These are phyloP conservation scores for Saccharomyces pastorianus DNA, from an alignment of 1,139 yeast genomes.

Conservation along the genomic window DNA sequence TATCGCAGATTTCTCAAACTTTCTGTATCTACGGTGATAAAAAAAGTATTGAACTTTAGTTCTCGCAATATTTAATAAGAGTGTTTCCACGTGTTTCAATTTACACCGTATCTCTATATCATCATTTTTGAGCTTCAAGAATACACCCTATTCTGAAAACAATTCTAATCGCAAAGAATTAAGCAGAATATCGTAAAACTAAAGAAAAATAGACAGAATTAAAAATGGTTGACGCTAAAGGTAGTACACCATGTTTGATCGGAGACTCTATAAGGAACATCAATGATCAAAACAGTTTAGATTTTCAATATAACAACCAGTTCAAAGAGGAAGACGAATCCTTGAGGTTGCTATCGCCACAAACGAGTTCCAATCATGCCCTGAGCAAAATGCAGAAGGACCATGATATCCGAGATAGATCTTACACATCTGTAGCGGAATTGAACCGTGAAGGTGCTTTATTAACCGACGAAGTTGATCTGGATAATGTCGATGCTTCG, in stretches of 20 bases:
- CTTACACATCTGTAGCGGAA: slow-evolving; percentile 26
- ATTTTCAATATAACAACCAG: background rate
- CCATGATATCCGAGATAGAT: slow-evolving; percentile 11
- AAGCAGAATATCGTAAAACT: too few relatives aligned
- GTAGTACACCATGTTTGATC: slow-evolving; percentile 1
- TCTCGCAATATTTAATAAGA: background rate
- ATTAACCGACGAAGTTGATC: slow-evolving; percentile 27
- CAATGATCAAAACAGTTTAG: slow-evolving; percentile 8
- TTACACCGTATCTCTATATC: background rate
- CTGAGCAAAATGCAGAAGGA: slow-evolving; percentile 17
- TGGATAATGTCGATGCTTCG: slow-evolving; percentile 17
- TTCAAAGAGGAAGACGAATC: background rate
- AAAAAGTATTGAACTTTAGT: background rate
- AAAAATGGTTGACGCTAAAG: background rate
- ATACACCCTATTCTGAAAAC: too few relatives aligned
- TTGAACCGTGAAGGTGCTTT: slow-evolving; percentile 28
- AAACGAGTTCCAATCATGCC: slow-evolving; percentile 4
- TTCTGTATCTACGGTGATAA: background rate
- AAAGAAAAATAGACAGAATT: background rate
- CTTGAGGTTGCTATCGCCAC: slow-evolving; percentile 2
- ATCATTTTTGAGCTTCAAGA: too few relatives aligned
- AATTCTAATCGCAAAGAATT: too few relatives aligned
- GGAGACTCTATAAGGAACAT: slow-evolving; percentile 19
- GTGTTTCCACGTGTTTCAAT: background rate
- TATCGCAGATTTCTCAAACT: background rate